A percentile compares a stretch with the other conserved stretches of the same genome.
Conservation (phyloP, 108 stramenopile genomes). For the Nitzschia sp. region DNA sequence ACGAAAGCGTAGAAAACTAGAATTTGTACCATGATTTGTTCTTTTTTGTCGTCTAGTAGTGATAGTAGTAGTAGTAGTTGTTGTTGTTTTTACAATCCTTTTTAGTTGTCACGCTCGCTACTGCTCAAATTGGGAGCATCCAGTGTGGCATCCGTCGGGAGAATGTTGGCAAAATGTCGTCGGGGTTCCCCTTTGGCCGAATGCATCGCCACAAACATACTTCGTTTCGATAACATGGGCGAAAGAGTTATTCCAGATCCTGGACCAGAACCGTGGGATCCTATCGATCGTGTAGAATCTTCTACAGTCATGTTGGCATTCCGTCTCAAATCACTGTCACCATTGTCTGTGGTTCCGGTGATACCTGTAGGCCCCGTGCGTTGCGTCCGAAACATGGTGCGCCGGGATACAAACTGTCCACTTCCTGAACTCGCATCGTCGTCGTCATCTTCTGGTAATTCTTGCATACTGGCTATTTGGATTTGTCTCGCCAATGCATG, state of each 20-base stretch:
- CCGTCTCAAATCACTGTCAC: neutral
- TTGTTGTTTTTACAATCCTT: no score
- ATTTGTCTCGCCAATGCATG: slow-evolving; percentile 25
- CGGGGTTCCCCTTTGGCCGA: slow-evolving; percentile 8
- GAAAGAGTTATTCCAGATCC: neutral
- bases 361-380: neutral
- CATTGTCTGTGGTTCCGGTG: neutral
- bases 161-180: slow-evolving; percentile 9
- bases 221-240: slow-evolving; percentile 1
- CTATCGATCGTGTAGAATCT: neutral
- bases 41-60: no score
- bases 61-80: no score
- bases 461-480: slow-evolving; percentile 7
- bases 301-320: no score
- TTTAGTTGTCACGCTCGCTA: no score
- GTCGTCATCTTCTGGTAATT: slow-evolving; percentile 8
- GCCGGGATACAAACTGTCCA: neutral
- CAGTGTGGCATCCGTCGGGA: slow-evolving; percentile 6
- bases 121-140: neutral
- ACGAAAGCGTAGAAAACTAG: no score
- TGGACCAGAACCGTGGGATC: neutral
- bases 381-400: slow-evolving; percentile 15
- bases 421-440: neutral
- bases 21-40: no score
- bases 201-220: slow-evolving; percentile 13